A percentile compares a stretch with the other conserved stretches of the same genome.
Conservation (phyloP, 2,329 filamentous ascomycete genomes). For the Botryotinia globosa region DNA sequence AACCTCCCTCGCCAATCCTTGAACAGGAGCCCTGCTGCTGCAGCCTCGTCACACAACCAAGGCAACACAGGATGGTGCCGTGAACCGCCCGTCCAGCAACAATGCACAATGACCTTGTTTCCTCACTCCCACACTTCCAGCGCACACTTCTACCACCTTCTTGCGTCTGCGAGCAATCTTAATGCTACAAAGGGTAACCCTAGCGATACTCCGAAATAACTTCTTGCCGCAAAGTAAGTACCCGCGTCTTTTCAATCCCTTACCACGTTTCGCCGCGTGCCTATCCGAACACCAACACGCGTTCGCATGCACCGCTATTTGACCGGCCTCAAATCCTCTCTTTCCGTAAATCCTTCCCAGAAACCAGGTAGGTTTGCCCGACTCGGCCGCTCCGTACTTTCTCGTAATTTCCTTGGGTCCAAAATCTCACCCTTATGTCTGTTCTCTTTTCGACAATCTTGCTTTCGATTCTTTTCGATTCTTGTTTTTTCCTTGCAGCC, state of each 20-base stretch:
- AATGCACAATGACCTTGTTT: slow-evolving; percentile 34
- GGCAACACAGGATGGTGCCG: slow-evolving; percentile 31
- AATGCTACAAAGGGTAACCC: slow-evolving; percentile 24
- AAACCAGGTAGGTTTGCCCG: slow-evolving; percentile 17
- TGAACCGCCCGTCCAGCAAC: slow-evolving; percentile 30
- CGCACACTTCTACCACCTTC: slow-evolving; percentile 25
- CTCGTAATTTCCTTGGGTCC: slow-evolving; percentile 15
- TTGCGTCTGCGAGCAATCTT: slow-evolving; percentile 23
- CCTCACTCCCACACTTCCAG: slow-evolving; percentile 28
- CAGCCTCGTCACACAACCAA: slow-evolving; percentile 33
- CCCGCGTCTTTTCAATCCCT: slow-evolving; percentile 28
- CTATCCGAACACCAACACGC: slow-evolving; percentile 36
- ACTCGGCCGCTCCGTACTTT: slow-evolving; percentile 15
- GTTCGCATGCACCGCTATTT: slow-evolving; percentile 34
- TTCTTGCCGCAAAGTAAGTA: slow-evolving; percentile 30
- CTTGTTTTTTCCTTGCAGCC: background rate
- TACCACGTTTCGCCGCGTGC: slow-evolving; percentile 39
- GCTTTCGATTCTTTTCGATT: slow-evolving; percentile 1
- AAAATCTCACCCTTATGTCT: slow-evolving; percentile 10
- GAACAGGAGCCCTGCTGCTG: slow-evolving; percentile 31
- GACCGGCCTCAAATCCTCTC: slow-evolving; percentile 13
- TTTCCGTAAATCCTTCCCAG: slow-evolving; percentile 16
- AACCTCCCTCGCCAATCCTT: slow-evolving; percentile 31
- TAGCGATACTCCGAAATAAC: slow-evolving; percentile 19
- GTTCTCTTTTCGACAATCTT: slow-evolving; percentile 6